Percentiles rank a stretch among this genome's conserved stretches.
Conservation (phyloP, 2,329 filamentous ascomycete species). For the Peltaster fructicola region DNA sequence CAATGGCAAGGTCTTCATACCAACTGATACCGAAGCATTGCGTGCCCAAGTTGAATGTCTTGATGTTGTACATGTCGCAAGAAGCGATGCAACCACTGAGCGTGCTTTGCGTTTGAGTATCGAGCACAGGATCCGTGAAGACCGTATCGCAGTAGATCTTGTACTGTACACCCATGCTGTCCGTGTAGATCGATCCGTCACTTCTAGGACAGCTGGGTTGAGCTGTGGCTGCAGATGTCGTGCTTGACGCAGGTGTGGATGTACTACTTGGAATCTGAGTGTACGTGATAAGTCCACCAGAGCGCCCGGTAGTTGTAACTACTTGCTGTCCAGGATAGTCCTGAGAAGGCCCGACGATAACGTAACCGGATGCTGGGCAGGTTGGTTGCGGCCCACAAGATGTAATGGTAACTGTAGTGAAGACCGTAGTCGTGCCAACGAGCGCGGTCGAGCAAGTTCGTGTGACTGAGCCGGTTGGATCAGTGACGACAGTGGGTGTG, state of each 20-base stretch:
- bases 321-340: conserved; percentile 6
- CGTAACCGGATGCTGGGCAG: conserved; percentile 14
- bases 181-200: conserved; percentile 9
- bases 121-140: conserved; percentile 9
- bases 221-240: conserved; percentile 1
- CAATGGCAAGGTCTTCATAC: conserved; percentile 3
- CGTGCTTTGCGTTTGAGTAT: conserved; percentile 9
- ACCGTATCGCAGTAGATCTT: conserved; percentile 11
- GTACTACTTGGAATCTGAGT: conserved; percentile 8
- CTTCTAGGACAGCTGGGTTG: conserved; percentile 13
- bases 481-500: conserved; percentile 11
- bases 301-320: conserved; percentile 9
- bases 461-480: conserved; percentile 6
- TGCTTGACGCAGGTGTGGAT: background rate
- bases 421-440: conserved; percentile 15
- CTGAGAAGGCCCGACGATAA: conserved; percentile 6
- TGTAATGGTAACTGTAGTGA: conserved; percentile 16
- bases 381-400: conserved; percentile 13
- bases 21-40: conserved; percentile 14
- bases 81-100: conserved; percentile 13
- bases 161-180: conserved; percentile 13
- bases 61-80: conserved; percentile 17
- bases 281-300: conserved; percentile 8
- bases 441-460: conserved; percentile 5
- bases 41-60: conserved; percentile 9